Evolutionary conservation across 129 eudicot genomes (phyloP), one percentile per base, ranked within the genome.

Genomic region (Flaveria bidentis): DNA sequence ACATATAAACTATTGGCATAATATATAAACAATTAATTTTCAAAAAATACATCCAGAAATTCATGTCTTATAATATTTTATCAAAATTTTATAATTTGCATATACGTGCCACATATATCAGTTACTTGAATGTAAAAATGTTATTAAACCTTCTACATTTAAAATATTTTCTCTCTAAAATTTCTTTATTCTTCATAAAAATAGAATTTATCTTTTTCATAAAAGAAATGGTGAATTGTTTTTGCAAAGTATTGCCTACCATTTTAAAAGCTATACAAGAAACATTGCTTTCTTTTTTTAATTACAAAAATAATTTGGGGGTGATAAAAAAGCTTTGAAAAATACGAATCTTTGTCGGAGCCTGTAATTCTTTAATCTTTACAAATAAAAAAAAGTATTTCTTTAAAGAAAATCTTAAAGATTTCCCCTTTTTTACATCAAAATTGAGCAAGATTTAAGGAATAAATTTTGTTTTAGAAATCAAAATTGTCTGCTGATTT

Each of bases 321-420:
- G 16, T 56, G 49, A 56, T 36, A 60, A 62, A 60, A 36, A 74
- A 60, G 66, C 42, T 36, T 67, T 76, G 26, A 53, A 76, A 52
- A 76, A 18, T 76, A 76, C 56, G 56, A 63, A 53, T 67, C 55
- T 16, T 52, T 76, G 75, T 76, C 81, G 81, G 80, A 67, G 28
- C 67, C n/a, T 55, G 39, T 12, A 20, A 53, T 17, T 25, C 28
- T 25, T 58, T 74, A 56, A 72, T 72, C 18, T 39, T 30, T 36
- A 72, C 49, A 28, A 45, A 30, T 36, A 5, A 36, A 49, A 63
- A 63, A 63, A 6, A 14, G 15, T 14, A 30, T 15, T 12, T 76
- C 33, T 26, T 41, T 25, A 10, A 17, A 12, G 2, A 13, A 63
- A 63, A 63, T 14, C 45, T 22, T 17, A 66, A 36, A 76, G 36